A percentile compares a stretch with the other conserved stretches of the same genome.
Evolutionary conservation across 2,329 filamentous ascomycete species (phyloP).

Genomic region (Phialophora tarda): DNA sequence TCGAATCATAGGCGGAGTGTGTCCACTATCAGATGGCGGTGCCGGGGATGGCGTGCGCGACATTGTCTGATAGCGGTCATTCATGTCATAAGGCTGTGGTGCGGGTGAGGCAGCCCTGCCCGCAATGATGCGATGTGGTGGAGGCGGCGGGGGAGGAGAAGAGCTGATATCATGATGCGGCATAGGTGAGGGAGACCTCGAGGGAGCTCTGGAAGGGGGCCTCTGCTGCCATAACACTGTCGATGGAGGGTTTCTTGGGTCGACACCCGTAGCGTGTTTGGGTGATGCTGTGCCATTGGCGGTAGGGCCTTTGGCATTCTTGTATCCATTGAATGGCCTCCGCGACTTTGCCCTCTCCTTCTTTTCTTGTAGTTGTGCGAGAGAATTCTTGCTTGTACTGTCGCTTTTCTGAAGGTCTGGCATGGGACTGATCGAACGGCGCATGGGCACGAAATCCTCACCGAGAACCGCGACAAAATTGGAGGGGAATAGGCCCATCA

Average conservation of each 20-base stretch:
- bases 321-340: constrained; percentile 70
- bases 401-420: constrained; percentile 54
- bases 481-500: constrained; percentile 91
- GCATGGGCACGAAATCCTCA: constrained; percentile 77
- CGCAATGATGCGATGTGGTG: constrained; percentile 71
- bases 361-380: constrained; percentile 42
- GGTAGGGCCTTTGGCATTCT: constrained; percentile 51
- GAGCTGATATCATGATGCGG: constrained; percentile 60
- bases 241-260: constrained; percentile 45
- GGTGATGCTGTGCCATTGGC: constrained; percentile 40
- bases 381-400: constrained; percentile 42
- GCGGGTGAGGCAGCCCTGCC: constrained; percentile 58
- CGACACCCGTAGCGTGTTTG: constrained; percentile 37
- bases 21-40: constrained; percentile 68
- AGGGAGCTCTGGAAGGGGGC: constrained; percentile 45
- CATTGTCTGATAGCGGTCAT: constrained; percentile 56
- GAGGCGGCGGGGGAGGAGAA: constrained; percentile 81
- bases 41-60: constrained; percentile 68
- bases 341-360: constrained; percentile 65
- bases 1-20: constrained; percentile 88
- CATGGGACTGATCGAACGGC: constrained; percentile 59
- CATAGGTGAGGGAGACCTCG: constrained; percentile 43
- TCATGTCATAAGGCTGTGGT: constrained; percentile 41
- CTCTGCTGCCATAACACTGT: constrained; percentile 48
- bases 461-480: constrained; percentile 95